Conservation (phyloP, 805 yeast genomes). For the Kluyveromyces starmeri region DNA sequence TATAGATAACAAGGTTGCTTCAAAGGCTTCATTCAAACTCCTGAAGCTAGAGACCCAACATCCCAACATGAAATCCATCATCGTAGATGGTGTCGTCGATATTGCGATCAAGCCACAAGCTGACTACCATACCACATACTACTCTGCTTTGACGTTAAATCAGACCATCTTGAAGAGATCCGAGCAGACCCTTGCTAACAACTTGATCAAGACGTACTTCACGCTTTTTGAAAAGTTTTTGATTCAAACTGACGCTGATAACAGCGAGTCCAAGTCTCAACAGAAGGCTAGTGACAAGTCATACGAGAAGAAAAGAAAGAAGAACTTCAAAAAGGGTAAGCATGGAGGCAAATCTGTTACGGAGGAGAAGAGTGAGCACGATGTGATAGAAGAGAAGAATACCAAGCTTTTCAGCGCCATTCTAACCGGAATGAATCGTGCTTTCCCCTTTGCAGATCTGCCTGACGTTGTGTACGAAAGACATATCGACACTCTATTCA, state of each 20-base stretch:
- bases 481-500: constrained; percentile 78
- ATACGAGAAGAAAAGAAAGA: constrained; percentile 57
- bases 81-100: constrained; percentile 75
- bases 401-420: constrained; percentile 82
- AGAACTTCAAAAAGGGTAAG: constrained; percentile 71
- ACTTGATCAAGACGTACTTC: constrained; percentile 75
- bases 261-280: constrained; percentile 29
- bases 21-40: constrained; percentile 76
- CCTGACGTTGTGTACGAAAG: constrained; percentile 59
- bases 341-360: constrained; percentile 81
- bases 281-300: constrained; percentile 29
- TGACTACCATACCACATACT: constrained; percentile 84
- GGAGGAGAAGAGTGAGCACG: constrained; percentile 52
- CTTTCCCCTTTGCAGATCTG: constrained; percentile 83
- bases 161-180: constrained; percentile 80
- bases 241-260: constrained; percentile 50
- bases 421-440: constrained; percentile 90
- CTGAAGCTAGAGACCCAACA: constrained; percentile 80
- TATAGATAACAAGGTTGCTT: constrained; percentile 78
- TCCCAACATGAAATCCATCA: constrained; percentile 87
- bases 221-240: constrained; percentile 77
- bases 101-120: constrained; percentile 62
- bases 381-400: constrained; percentile 67
- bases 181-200: constrained; percentile 77
- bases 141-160: constrained; percentile 78